phyloP scores from a whole-genome alignment of 176 grass and related monocot genomes.

The Oryza brachyantha region DNA sequence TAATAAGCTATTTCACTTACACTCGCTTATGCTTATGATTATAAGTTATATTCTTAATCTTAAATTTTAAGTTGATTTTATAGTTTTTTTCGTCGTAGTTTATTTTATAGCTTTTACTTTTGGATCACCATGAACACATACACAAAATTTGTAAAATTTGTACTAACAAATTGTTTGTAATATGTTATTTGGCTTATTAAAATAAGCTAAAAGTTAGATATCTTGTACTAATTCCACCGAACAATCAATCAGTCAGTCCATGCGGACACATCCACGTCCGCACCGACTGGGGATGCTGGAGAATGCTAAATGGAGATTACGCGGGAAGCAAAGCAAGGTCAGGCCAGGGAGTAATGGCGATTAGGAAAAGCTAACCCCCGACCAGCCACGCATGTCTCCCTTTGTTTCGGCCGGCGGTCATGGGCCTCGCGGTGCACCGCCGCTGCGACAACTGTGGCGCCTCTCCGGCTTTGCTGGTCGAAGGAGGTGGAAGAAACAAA shows the following conservation, averaged over 20 bases:
- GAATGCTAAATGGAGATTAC: too few species aligned
- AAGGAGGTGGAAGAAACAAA: neutral
- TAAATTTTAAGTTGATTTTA: too few species aligned
- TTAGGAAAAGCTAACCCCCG: neutral
- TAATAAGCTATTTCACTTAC: too few species aligned
- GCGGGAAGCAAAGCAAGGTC: neutral
- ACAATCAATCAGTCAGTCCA: neutral
- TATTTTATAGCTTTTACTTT: too few species aligned
- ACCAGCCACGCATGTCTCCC: constrained; percentile 2
- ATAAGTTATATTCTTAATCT: too few species aligned
- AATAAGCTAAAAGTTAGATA: too few species aligned
- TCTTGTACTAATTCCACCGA: constrained; percentile 6
- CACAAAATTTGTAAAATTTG: too few species aligned
- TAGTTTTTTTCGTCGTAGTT: too few species aligned
- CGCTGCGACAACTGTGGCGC: constrained; percentile 24
- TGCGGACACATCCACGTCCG: neutral
- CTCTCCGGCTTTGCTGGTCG: neutral
- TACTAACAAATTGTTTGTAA: too few species aligned
- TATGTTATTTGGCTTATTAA: too few species aligned
- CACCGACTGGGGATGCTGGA: constrained; percentile 23
- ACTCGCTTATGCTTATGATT: too few species aligned
- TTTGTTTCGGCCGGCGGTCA: constrained; percentile 11
- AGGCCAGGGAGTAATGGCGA: neutral
- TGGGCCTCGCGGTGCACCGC: constrained; percentile 10
- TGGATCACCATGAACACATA: too few species aligned